phyloP scores from a whole-genome alignment of 2,329 filamentous ascomycete genomes.

The Stenocarpella maydis region DNA sequence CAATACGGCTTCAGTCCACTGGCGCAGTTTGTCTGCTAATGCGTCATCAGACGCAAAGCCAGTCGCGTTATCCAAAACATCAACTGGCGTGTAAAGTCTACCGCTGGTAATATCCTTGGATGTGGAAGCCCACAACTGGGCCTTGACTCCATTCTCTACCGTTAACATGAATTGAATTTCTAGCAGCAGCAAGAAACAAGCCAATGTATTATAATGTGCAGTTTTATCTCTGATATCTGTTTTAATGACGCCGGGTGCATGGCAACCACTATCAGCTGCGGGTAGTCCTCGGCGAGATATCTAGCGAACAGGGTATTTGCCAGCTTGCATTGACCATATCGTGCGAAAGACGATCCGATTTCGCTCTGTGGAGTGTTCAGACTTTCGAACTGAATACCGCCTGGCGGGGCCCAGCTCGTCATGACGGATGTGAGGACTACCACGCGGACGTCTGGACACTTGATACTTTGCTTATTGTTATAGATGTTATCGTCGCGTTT shows the following conservation, averaged over 20 bases:
- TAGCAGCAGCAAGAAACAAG: conserved; percentile 36
- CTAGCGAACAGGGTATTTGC: conserved; percentile 43
- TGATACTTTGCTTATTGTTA: too few species aligned
- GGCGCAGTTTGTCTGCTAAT: conserved; percentile 44
- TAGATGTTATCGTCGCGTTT: not conserved
- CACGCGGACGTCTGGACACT: conserved; percentile 41
- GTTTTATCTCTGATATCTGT: conserved; percentile 33
- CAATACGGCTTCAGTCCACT: conserved; percentile 46
- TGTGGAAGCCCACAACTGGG: conserved; percentile 50
- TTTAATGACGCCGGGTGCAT: conserved; percentile 39
- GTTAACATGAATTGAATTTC: conserved; percentile 9
- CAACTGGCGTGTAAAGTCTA: conserved; percentile 48
- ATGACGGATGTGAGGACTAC: conserved; percentile 41
- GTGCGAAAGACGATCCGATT: conserved; percentile 36
- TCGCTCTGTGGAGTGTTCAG: conserved; percentile 39
- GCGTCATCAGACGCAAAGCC: conserved; percentile 38
- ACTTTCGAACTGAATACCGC: conserved; percentile 42
- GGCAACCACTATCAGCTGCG: conserved; percentile 37
- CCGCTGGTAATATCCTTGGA: conserved; percentile 42
- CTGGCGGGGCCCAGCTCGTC: conserved; percentile 38
- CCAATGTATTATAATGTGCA: conserved; percentile 29
- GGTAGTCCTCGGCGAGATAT: conserved; percentile 40
- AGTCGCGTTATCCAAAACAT: conserved; percentile 28
- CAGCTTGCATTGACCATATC: conserved; percentile 45
- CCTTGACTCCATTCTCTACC: conserved; percentile 48